Evolutionary conservation across 2,329 filamentous ascomycete genomes (phyloP).

Genomic region (Colletotrichum sidae): DNA sequence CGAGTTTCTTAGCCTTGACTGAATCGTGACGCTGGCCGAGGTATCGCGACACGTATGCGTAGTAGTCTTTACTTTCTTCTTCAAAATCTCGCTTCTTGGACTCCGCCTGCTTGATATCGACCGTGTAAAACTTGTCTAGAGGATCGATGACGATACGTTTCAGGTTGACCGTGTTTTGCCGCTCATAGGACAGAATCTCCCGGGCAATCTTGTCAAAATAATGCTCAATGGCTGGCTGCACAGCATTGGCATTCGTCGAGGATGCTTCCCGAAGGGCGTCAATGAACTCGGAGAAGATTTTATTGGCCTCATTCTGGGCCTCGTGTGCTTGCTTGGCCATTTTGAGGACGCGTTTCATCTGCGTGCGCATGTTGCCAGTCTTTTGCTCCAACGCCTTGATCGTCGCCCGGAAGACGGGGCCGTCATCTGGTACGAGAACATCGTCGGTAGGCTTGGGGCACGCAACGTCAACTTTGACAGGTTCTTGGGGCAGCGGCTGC

Average conservation of each 20-base stretch:
- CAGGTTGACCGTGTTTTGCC: slow-evolving; percentile 83
- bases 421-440: slow-evolving; percentile 87
- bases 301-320: slow-evolving; percentile 86
- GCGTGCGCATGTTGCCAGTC: slow-evolving; percentile 90
- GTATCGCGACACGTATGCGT: slow-evolving; percentile 93
- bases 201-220: slow-evolving; percentile 98
- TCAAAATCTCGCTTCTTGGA: slow-evolving; percentile 98
- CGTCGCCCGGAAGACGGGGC: slow-evolving; percentile 93
- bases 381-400: slow-evolving; percentile 98
- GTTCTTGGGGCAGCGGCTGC: slow-evolving; percentile 51
- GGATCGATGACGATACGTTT: slow-evolving; percentile 97
- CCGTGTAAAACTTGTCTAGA: slow-evolving; percentile 87
- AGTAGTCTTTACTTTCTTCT: slow-evolving; percentile 98
- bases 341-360: slow-evolving; percentile 97
- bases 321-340: slow-evolving; percentile 89
- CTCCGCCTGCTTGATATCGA: slow-evolving; percentile 98
- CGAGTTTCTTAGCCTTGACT: slow-evolving; percentile 95
- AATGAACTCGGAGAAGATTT: slow-evolving; percentile 84
- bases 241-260: slow-evolving; percentile 91
- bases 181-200: slow-evolving; percentile 89
- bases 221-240: slow-evolving; percentile 96
- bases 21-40: slow-evolving; percentile 97
- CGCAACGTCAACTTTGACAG: slow-evolving; percentile 87
- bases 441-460: slow-evolving; percentile 89
- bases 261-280: slow-evolving; percentile 89